Evolutionary conservation across 2,329 filamentous ascomycete genomes (phyloP), one percentile per base, ranked within the genome.

Genomic region (Ilyonectria sp.): DNA sequence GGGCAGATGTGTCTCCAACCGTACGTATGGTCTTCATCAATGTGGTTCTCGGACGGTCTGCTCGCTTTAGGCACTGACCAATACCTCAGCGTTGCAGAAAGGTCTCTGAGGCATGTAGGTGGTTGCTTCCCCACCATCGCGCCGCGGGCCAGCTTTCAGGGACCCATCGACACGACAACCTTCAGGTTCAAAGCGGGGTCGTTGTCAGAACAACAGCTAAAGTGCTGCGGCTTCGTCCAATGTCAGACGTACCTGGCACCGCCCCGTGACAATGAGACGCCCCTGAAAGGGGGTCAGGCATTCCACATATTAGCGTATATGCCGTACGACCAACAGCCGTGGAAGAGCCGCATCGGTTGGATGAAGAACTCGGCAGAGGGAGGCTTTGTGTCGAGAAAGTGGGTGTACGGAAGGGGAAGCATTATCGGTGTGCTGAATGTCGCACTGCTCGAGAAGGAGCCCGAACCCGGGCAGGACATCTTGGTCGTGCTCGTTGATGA

Each of bases 231-330:
- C 35, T 66, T 66, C 44, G 57, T 66, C 46, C 53, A 54, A 58
- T 66, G 58, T 29, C 49, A 46, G 9, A 65, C 56, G 29, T 65
- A 60, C 46, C 63, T 65, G 13, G 50, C 50, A 55, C 63, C 50
- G 8, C 52, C 58, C 33, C 44, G 33, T 62, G 52, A 66, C 33
- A 66, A 53, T n/a, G 53, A 66, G 23, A 33, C 46, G 40, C 49
- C 52, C 31, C 59, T 66, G 46, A 66, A 52, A 46, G 63, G 63
- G 5, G 44, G 52, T 53, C 58, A 62, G 58, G 49, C 43, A 33
- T 66, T 66, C 47, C 63, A 66, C 63, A 66, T 66, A 26, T 46
- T 62, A 43, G 63, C 63, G 19, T 66, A 66, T 35, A 66, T 66
- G 63, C 63, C 63, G 23, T 52, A 66, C 47, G 58, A 66, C 63